A percentile compares a stretch with the other conserved stretches of the same genome.
phyloP scores from a whole-genome alignment of 371 early-diverging fungal genomes.

The Cokeromyces recurvatus region DNA sequence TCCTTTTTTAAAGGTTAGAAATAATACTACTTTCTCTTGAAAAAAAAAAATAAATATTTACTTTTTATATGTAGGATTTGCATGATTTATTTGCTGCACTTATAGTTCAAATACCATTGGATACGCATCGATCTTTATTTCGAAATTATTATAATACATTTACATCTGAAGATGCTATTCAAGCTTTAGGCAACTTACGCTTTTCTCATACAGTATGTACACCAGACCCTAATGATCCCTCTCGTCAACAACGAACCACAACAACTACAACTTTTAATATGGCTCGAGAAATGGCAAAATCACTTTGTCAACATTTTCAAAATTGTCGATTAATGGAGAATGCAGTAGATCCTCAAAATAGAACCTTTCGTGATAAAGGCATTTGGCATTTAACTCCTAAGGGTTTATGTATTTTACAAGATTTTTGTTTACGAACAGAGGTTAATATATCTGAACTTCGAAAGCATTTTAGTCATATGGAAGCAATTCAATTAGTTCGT shows the following conservation, averaged over 20 bases:
- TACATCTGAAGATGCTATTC: conserved; percentile 55
- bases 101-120: conserved; percentile 54
- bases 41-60: too few species aligned
- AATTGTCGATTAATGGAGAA: conserved; percentile 52
- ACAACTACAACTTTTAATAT: conserved; percentile 64
- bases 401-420: conserved; percentile 55
- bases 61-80: conserved; percentile 40
- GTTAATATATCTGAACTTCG: conserved; percentile 26
- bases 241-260: conserved; percentile 42
- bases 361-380: conserved; percentile 49
- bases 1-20: conserved; percentile 38
- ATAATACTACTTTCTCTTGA: too few species aligned
- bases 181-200: conserved; percentile 46
- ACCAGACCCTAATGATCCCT: conserved; percentile 59
- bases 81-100: conserved; percentile 62
- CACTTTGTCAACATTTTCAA: conserved; percentile 60
- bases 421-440: conserved; percentile 43
- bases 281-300: conserved; percentile 61
- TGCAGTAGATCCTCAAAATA: conserved; percentile 45
- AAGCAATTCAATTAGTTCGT: conserved; percentile 35
- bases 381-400: conserved; percentile 59
- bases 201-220: conserved; percentile 50
- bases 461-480: conserved; percentile 34
- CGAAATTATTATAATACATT: conserved; percentile 57
- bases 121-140: conserved; percentile 52